phyloP scores from a whole-genome alignment of 768 basidiomycete species.

The Rubroboletus pulcherrimus region DNA sequence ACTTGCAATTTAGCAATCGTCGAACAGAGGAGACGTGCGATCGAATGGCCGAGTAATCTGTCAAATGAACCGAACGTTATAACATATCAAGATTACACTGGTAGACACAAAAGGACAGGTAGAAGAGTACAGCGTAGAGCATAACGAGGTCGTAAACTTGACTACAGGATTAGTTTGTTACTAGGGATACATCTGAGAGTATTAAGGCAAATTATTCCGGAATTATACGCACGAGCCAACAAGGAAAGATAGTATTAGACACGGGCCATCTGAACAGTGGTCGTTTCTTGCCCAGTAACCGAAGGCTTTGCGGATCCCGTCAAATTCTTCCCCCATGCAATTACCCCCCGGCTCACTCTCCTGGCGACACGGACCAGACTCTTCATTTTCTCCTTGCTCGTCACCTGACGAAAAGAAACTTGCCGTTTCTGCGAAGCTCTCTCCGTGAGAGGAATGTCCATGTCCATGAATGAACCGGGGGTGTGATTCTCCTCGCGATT shows the following conservation, averaged over 20 bases:
- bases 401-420: constrained; percentile 9
- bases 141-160: constrained; percentile 1
- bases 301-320: constrained; percentile 13
- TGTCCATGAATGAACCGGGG: constrained; percentile 31
- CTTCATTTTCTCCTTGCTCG: constrained; percentile 18
- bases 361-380: constrained; percentile 20
- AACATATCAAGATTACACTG: constrained; percentile 14
- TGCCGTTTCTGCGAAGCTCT: constrained; percentile 8
- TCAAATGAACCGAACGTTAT: background rate
- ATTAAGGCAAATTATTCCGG: background rate
- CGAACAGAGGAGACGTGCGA: background rate
- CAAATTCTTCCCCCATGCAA: constrained; percentile 30
- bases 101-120: constrained; percentile 5
- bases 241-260: constrained; percentile 12
- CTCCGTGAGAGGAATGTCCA: constrained; percentile 24
- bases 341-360: constrained; percentile 27
- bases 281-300: background rate
- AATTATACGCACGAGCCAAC: constrained; percentile 9
- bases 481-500: background rate
- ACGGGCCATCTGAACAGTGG: background rate
- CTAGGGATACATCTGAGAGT: constrained; percentile 24
- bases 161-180: constrained; percentile 13
- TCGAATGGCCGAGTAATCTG: background rate
- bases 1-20: too few species aligned
- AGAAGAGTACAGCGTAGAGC: constrained; percentile 10